phyloP scores from a whole-genome alignment of 129 eudicot genomes.

The Artemisia tridentata region DNA sequence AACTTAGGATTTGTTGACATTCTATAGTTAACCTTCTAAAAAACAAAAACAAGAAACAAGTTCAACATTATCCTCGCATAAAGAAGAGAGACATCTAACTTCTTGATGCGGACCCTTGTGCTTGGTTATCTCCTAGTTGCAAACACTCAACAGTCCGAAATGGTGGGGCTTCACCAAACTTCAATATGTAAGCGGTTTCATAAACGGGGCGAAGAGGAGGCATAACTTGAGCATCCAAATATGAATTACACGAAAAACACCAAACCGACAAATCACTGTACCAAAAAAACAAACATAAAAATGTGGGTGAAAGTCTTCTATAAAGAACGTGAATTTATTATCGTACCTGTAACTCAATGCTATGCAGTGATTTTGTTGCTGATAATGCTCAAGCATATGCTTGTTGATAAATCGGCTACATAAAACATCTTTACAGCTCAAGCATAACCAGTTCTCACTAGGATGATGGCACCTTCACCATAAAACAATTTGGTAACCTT shows the following conservation, averaged over 20 bases:
- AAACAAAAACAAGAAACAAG: conserved; percentile 1
- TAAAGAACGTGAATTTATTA: neutral
- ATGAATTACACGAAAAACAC: conserved; percentile 89
- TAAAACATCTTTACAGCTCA: conserved; percentile 82
- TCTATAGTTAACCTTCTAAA: conserved; percentile 3
- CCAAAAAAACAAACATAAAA: conserved; percentile 11
- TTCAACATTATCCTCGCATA: neutral
- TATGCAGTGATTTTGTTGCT: conserved; percentile 50
- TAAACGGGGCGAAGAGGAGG: conserved; percentile 57
- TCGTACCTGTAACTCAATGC: conserved; percentile 86
- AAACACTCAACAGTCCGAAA: conserved; percentile 38
- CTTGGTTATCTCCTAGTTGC: conserved; percentile 25
- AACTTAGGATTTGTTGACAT: neutral
- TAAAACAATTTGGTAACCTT: neutral
- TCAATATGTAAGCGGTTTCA: conserved; percentile 83
- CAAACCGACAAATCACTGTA: conserved; percentile 92
- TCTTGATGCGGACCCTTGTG: conserved; percentile 23
- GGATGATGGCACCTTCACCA: conserved; percentile 77
- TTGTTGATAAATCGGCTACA: conserved; percentile 90
- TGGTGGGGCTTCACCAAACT: conserved; percentile 86
- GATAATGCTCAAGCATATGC: conserved; percentile 91
- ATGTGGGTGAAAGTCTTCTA: too few species aligned
- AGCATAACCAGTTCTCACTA: conserved; percentile 89
- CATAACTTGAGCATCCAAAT: conserved; percentile 86
- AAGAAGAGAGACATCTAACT: conserved; percentile 12